phyloP scores from a whole-genome alignment of 2,329 filamentous ascomycete species.

The Blumeriella jaapii region DNA sequence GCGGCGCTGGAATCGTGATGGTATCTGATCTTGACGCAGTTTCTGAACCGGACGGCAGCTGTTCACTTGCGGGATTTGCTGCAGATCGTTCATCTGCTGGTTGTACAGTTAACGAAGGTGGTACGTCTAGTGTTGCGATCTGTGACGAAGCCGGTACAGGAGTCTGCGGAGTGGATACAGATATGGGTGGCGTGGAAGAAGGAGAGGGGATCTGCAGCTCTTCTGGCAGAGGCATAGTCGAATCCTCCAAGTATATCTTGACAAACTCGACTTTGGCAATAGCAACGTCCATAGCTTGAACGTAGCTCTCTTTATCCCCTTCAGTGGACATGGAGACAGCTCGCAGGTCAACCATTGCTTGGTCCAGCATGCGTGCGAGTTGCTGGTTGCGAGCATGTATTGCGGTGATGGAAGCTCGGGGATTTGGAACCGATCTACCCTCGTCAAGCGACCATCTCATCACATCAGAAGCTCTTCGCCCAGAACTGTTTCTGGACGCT shows the following conservation, averaged over 20 bases:
- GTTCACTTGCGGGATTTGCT: neutral
- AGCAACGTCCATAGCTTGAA: conserved; percentile 45
- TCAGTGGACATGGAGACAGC: conserved; percentile 41
- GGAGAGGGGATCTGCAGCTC: conserved; percentile 4
- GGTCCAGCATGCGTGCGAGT: conserved; percentile 56
- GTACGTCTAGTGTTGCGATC: conserved; percentile 1
- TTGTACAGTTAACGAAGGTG: conserved; percentile 3
- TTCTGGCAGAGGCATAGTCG: conserved; percentile 38
- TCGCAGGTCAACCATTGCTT: conserved; percentile 52
- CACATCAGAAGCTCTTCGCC: conserved; percentile 15
- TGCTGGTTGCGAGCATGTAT: conserved; percentile 56
- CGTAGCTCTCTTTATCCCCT: conserved; percentile 30
- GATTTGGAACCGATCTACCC: conserved; percentile 18
- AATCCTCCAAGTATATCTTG: conserved; percentile 49
- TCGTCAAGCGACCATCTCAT: conserved; percentile 26
- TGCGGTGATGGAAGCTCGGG: conserved; percentile 33
- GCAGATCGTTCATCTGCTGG: conserved; percentile 1
- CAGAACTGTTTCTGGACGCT: conserved; percentile 35
- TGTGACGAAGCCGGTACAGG: conserved; percentile 2
- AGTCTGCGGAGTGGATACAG: conserved; percentile 2
- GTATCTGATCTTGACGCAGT: neutral
- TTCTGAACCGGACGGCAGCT: conserved; percentile 2
- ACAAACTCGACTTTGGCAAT: conserved; percentile 54
- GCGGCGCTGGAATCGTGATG: neutral
- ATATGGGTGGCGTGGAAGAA: conserved; percentile 1